Evolutionary conservation across 2,329 filamentous ascomycete species (phyloP).

Genomic region (Pseudogymnoascus sp.): DNA sequence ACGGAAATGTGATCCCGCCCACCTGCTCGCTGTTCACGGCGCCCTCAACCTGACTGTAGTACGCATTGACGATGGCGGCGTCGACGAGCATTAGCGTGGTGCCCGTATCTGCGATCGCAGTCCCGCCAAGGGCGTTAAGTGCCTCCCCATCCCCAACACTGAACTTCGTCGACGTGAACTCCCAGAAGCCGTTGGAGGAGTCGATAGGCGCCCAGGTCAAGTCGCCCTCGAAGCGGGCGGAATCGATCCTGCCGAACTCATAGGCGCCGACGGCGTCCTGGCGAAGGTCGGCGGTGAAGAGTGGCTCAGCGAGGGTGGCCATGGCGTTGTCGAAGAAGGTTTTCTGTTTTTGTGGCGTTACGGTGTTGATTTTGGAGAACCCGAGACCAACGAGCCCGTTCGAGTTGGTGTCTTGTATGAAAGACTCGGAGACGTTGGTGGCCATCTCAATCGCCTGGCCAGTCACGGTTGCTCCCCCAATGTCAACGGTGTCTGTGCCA

Average conservation of each 20-base stretch:
- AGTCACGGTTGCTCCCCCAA: conserved; percentile 27
- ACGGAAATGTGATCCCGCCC: conserved; percentile 32
- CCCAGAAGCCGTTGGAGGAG: conserved; percentile 45
- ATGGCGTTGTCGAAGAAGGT: conserved; percentile 29
- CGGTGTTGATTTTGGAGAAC: conserved; percentile 28
- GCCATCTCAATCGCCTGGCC: conserved; percentile 28
- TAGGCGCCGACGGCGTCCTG: conserved; percentile 39
- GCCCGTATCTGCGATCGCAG: conserved; percentile 36
- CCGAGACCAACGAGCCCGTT: conserved; percentile 59
- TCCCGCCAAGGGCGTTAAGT: conserved; percentile 47
- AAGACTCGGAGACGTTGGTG: conserved; percentile 26
- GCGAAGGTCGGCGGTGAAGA: conserved; percentile 50
- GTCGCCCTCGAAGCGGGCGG: conserved; percentile 41
- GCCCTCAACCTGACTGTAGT: conserved; percentile 32
- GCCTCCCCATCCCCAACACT: conserved; percentile 37
- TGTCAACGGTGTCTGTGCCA: conserved; percentile 28
- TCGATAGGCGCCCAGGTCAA: conserved; percentile 44
- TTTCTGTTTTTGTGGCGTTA: conserved; percentile 27
- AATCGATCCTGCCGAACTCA: conserved; percentile 49
- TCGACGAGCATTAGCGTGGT: conserved; percentile 34
- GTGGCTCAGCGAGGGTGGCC: conserved; percentile 36
- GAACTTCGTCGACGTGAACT: conserved; percentile 42
- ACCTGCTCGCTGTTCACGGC: conserved; percentile 27
- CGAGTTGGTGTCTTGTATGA: conserved; percentile 28
- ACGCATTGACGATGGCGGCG: conserved; percentile 30